phyloP scores from a whole-genome alignment of 2,329 filamentous ascomycete species.

The Colletotrichum sp. region DNA sequence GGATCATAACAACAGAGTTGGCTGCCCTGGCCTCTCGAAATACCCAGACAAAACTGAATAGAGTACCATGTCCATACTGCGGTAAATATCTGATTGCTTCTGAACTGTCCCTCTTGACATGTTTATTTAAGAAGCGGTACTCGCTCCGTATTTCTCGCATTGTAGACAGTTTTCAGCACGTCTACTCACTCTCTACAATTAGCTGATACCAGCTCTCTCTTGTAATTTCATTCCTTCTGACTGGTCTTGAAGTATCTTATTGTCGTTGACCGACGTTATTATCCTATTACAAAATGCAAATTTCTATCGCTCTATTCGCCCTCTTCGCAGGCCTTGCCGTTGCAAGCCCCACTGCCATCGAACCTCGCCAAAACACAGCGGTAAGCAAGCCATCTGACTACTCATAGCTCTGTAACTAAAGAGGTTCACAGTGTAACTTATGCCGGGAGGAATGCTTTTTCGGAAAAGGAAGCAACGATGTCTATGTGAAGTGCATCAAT shows the following conservation, averaged over 20 bases:
- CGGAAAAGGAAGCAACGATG: not conserved
- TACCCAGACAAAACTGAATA: not conserved
- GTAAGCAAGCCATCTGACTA: accelerated
- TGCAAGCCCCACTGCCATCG: not conserved
- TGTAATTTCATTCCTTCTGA: not conserved
- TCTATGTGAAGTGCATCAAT: not conserved
- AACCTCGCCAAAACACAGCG: not conserved
- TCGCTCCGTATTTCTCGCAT: not conserved
- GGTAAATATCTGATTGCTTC: not conserved
- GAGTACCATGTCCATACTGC: not conserved
- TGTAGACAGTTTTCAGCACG: accelerated
- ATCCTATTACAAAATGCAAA: not conserved
- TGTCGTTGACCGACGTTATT: not conserved
- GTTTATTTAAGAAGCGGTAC: not conserved
- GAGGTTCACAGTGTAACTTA: not conserved
- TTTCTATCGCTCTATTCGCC: not conserved
- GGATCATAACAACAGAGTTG: not conserved
- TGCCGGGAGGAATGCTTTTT: not conserved
- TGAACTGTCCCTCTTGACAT: not conserved
- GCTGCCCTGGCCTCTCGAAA: accelerated
- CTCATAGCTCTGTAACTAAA: not conserved
- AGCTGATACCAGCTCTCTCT: not conserved
- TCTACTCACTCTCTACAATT: not conserved
- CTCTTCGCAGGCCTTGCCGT: not conserved
- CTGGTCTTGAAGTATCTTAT: not conserved